Conservation (phyloP, 495 filamentous ascomycete genomes). For the Ramalina intermedia region DNA sequence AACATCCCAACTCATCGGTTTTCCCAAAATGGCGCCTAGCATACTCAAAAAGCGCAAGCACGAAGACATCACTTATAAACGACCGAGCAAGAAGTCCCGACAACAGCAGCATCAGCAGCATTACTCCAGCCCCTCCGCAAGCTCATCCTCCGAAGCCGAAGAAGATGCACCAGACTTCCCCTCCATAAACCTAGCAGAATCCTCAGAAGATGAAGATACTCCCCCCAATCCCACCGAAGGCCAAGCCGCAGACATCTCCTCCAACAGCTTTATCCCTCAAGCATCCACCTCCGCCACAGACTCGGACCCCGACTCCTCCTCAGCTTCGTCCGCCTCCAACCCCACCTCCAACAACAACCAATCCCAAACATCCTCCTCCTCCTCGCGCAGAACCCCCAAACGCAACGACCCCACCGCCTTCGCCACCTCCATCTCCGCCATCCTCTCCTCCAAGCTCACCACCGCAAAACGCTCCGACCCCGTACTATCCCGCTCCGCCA, state of each 20-base stretch:
- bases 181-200: conserved; percentile 53
- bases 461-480: conserved; percentile 69
- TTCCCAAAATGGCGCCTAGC: conserved; percentile 25
- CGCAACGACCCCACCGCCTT: conserved; percentile 86
- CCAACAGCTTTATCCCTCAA: not conserved
- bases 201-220: conserved; percentile 40
- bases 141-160: conserved; percentile 21
- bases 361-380: not conserved
- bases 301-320: conserved; percentile 1
- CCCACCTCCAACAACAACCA: conserved; percentile 6
- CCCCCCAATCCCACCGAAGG: conserved; percentile 14
- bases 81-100: conserved; percentile 48
- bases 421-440: conserved; percentile 79
- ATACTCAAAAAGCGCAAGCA: conserved; percentile 45
- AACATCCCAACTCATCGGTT: not conserved
- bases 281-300: not conserved
- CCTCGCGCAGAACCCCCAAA: conserved; percentile 33
- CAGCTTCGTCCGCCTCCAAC: conserved; percentile 1
- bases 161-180: conserved; percentile 33
- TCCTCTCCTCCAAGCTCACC: conserved; percentile 74
- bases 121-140: conserved; percentile 35
- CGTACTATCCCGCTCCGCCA: conserved; percentile 64
- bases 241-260: not conserved
- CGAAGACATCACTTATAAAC: conserved; percentile 12
- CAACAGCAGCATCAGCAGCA: conserved; percentile 61